Evolutionary conservation across 192 early-diverging fungal genomes (phyloP), one percentile per base, ranked within the genome.

Genomic region (Spizellomyces punctatus): DNA sequence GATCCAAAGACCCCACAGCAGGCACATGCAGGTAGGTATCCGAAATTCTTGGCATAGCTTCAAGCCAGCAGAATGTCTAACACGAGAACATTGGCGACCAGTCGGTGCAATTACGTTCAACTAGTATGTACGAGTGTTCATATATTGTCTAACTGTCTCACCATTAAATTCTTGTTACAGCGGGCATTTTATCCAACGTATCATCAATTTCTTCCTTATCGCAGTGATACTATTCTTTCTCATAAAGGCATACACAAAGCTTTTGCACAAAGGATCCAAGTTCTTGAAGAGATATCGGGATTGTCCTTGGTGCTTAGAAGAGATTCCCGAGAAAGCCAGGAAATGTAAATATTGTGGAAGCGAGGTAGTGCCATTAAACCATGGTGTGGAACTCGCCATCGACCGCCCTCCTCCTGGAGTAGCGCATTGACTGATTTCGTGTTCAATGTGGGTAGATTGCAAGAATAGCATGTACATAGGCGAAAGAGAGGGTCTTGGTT

Each of bases 131-230:
- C 14, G 50, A n/a, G 1, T n/a, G 17, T 2, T n/a, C 4, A 12
- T 54, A 19, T n/a, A 19, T 54, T 54, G 50, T 54, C 14, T 54
- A n/a, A 19, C 50, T 4, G 14, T n/a, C 50, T 0, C 50, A 19
- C 17, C 50, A 12, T 54, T 54, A 12, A n/a, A 12, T 12, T 54
- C 50, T 12, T 4, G 27, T 54, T 54, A 19, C 4, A 54, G 50
- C 21, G 82, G 82, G 12, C 74, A 58, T 10, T 91, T 90, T 66
- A 67, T 91, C 36, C 83, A 89, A 52, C 69, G 68, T 27, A 59
- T 88, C 66, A 78, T 91, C 69, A 85, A 89, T 78, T 91, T 91
- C 57, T 70, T 91, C 67, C 79, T 89, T 46, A 67, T 90, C 36
- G 77, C 84, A 21, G 46, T 80, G 64, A 80, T 83, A 47, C 69